Percentiles rank a stretch among this genome's conserved stretches.
phyloP scores from a whole-genome alignment of 805 yeast genomes.

The Blastobotrys peoriensis region DNA sequence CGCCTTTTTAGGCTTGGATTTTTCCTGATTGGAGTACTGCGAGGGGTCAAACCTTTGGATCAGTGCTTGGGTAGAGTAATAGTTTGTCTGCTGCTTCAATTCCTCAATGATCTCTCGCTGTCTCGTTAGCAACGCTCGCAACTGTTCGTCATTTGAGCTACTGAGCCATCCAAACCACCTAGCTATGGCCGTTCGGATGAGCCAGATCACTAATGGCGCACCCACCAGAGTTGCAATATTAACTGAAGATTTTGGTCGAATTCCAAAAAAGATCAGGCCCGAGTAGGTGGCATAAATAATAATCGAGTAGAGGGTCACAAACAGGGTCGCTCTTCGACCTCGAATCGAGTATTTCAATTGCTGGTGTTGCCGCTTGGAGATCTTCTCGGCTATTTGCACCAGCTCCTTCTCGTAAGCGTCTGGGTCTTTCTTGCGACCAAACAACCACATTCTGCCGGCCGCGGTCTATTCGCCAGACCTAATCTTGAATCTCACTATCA shows the following conservation, averaged over 20 bases:
- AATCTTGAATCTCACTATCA: too few relatives aligned
- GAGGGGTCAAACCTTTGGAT: constrained; percentile 57
- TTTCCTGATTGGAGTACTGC: constrained; percentile 38
- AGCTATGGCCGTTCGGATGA: constrained; percentile 12
- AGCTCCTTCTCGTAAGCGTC: constrained; percentile 31
- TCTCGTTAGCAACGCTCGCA: constrained; percentile 36
- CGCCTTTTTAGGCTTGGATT: neutral
- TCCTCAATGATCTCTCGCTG: constrained; percentile 57
- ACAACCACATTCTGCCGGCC: neutral
- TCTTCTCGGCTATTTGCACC: constrained; percentile 25
- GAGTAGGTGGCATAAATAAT: constrained; percentile 23
- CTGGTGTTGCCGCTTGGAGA: constrained; percentile 19
- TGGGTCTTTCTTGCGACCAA: constrained; percentile 7
- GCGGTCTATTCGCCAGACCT: too few relatives aligned
- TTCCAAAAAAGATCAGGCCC: constrained; percentile 17
- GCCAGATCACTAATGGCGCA: constrained; percentile 19
- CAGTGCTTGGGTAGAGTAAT: constrained; percentile 67
- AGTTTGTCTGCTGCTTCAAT: constrained; percentile 66
- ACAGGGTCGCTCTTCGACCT: constrained; percentile 26
- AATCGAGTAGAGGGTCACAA: constrained; percentile 29
- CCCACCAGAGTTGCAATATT: constrained; percentile 9
- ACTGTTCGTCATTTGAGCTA: constrained; percentile 20
- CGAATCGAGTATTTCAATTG: constrained; percentile 17
- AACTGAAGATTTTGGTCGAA: constrained; percentile 5
- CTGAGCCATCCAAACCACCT: constrained; percentile 21